Base-by-base conservation (phyloP, 2,329 filamentous ascomycete genomes). In the Allantophomopsis lycopodina region DNA sequence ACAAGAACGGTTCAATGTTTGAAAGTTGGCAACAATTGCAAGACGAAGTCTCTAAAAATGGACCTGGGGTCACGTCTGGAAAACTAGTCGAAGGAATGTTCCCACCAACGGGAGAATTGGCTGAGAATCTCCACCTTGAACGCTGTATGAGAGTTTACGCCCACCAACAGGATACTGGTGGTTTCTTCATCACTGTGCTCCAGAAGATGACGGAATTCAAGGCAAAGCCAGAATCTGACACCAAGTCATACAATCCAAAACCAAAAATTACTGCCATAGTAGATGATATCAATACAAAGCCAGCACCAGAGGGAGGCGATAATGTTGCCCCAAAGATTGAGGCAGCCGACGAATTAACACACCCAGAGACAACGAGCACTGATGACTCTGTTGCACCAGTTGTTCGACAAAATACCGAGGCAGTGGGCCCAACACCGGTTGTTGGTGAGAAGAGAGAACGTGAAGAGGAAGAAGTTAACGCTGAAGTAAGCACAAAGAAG, bases 171-270 rank as follows among this genome's bases (percentile, higher is more conserved):
- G 87, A 98, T 52, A 98, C 91, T 3, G 91, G 91, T 41, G 89
- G 83, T 16, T 98, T 98, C 69, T 98, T 98, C 65, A 95, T 98
- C 56, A 82, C 87, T 1, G 88, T 95, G 0, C 64, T 98, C 14
- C 83, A 95, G 65, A 98, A 98, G 70, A 79, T 80, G 57, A 73
- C 76, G 18, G 91, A 95, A 48, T 87, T 94, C 57, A 82, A 73
- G 56, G 81, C 79, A 7, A 83, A 73, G 58, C 78, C 79, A 16
- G 83, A 91, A 59, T 69, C 72, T 4, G 66, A 69, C 41, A 56
- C 61, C 40, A 73, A 71, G 53, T 63, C 63, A 42, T 56, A 56
- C n/a, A 68, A 65, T 44, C 48, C 48, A 42, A 67, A 57, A 53
- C 54, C 44, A 40, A 56, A 45, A 40, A 50, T 52, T 36, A 52